A percentile compares a stretch with the other conserved stretches of the same genome.
phyloP scores from a whole-genome alignment of 1,284 basidiomycete genomes.

The Chondrostereum purpureum region DNA sequence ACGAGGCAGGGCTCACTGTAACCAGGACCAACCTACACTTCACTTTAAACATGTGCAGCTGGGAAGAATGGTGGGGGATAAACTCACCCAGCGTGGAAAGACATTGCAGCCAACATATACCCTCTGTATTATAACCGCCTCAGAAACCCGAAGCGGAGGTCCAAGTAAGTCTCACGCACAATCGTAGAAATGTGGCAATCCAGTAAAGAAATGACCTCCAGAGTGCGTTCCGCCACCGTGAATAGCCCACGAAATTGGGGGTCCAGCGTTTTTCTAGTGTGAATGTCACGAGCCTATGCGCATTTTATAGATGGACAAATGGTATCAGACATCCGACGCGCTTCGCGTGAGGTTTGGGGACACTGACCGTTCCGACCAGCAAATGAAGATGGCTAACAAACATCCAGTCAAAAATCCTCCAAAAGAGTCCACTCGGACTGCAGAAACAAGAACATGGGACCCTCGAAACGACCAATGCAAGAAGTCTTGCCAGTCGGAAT shows the following conservation, averaged over 20 bases:
- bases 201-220: constrained; percentile 54
- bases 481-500: constrained; percentile 36
- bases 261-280: constrained; percentile 40
- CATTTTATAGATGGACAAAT: not conserved
- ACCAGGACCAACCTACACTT: constrained; percentile 43
- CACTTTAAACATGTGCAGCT: not conserved
- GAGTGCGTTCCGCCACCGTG: constrained; percentile 36
- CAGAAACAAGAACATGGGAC: constrained; percentile 51
- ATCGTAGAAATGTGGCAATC: constrained; percentile 45
- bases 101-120: constrained; percentile 70
- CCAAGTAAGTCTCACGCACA: constrained; percentile 38
- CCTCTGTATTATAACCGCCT: too few species aligned
- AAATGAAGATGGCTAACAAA: constrained; percentile 41
- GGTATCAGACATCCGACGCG: not conserved
- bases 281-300: constrained; percentile 42
- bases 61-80: not conserved
- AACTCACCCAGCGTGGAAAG: constrained; percentile 57
- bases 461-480: constrained; percentile 52
- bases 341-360: too few species aligned
- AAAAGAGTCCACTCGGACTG: constrained; percentile 42
- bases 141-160: too few species aligned
- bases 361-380: constrained; percentile 51
- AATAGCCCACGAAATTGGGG: constrained; percentile 31
- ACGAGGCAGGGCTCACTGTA: constrained; percentile 33
- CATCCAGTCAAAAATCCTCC: constrained; percentile 45